Evolutionary conservation across 108 stramenopile species (phyloP), one percentile per base, ranked within the genome.

Genomic region (Discostella pseudostelligera): DNA sequence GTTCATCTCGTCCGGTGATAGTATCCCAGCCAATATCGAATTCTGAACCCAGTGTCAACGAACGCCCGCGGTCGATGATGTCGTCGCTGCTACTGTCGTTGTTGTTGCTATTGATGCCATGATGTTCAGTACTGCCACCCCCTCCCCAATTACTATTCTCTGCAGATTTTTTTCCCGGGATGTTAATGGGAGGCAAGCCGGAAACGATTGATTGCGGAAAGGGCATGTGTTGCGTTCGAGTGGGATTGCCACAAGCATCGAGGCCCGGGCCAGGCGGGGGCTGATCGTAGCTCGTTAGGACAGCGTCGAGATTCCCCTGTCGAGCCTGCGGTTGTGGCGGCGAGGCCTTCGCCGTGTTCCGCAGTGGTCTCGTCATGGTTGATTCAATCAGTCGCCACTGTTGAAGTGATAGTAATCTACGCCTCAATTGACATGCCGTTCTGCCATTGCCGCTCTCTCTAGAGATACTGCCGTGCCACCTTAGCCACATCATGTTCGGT

Each of bases 41-140:
- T 54, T 70, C 69, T 25, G 69, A 70, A 1, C 59, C 69, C 26
- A 70, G 39, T 9, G 69, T 70, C 20, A 56, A 44, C 12, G 69
- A 70, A 10, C 69, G 59, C 22, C 51, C 69, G 48, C 69, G 59
- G 19, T 70, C 50, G 48, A 48, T 40, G 32, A 59, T 58, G 21
- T 42, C 58, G 7, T 56, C 40, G 17, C 8, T 17, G 35, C 40
- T 42, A 36, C n/a, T 12, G 16, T 11, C 44, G 42, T 29, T 37
- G 29, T 13, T 56, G 20, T 60, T 62, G 43, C 13, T 47, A 26
- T 32, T 46, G 9, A 45, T 29, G 0, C 32, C 49, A n/a, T 50
- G 2, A 11, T 50, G 25, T 5, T 51, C 24, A 9, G 3, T 3
- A 26, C 26, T 26, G 25, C 5, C 21, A 20, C 3, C 4, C 11